A percentile compares a stretch with the other conserved stretches of the same genome.
Conservation (phyloP, 441 rosid species). For the Arabidopsis hybrid region DNA sequence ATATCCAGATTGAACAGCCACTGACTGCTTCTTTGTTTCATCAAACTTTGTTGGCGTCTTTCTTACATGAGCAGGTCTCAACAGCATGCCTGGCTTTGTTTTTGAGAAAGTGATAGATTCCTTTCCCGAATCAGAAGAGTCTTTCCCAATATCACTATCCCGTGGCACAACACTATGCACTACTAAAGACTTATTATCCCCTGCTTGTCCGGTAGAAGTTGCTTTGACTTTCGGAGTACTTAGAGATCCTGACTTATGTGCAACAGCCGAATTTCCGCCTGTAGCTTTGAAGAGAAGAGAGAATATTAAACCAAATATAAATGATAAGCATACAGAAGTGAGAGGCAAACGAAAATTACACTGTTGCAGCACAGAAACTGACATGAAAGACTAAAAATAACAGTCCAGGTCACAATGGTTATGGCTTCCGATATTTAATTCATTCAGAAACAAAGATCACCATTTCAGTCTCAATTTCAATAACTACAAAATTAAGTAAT, state of each 20-base stretch:
- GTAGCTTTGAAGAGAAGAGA: slow-evolving; percentile 57
- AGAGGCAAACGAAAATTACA: neutral
- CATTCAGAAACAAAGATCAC: slow-evolving; percentile 7
- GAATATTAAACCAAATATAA: slow-evolving; percentile 29
- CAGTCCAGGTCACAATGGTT: slow-evolving; percentile 15
- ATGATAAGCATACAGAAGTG: slow-evolving; percentile 22
- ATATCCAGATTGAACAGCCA: slow-evolving; percentile 53
- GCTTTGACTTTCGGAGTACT: slow-evolving; percentile 50
- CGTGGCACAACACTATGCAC: slow-evolving; percentile 50
- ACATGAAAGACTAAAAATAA: neutral
- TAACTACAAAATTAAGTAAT: slow-evolving; percentile 2
- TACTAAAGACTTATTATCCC: slow-evolving; percentile 49
- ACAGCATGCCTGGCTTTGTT: slow-evolving; percentile 91
- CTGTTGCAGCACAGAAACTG: slow-evolving; percentile 10
- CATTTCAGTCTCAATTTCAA: slow-evolving; percentile 14
- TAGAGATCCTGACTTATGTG: slow-evolving; percentile 46
- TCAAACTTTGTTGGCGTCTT: slow-evolving; percentile 70
- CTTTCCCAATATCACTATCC: slow-evolving; percentile 59
- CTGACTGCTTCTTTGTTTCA: slow-evolving; percentile 51
- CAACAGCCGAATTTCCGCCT: slow-evolving; percentile 64
- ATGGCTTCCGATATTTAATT: neutral
- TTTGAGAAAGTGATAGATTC: slow-evolving; percentile 73
- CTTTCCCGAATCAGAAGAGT: slow-evolving; percentile 53
- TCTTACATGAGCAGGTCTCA: slow-evolving; percentile 85
- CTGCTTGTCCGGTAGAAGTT: slow-evolving; percentile 49